These are phyloP conservation scores for Suillus variegatus DNA, from an alignment of 768 basidiomycete species.

Conservation along the genomic window DNA sequence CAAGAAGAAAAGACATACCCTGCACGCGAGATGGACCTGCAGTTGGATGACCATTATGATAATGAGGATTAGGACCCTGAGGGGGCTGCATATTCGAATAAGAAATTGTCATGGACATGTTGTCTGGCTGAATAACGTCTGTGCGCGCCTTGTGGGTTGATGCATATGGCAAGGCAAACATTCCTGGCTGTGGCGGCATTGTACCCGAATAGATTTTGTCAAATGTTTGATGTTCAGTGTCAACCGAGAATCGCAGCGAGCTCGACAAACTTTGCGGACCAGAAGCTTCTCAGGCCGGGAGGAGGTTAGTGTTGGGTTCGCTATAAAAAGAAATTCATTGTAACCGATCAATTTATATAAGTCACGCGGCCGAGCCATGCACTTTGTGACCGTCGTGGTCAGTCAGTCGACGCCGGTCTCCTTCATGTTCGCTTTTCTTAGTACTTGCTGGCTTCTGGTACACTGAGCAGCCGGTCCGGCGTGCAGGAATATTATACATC, in stretches of 20 bases:
- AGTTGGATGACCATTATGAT: constrained; percentile 40
- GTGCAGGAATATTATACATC: background rate
- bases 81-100: constrained; percentile 16
- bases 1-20: constrained; percentile 31
- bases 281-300: constrained; percentile 2
- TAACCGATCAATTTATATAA: constrained; percentile 8
- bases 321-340: constrained; percentile 21
- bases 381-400: no score
- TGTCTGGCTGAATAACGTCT: constrained; percentile 30
- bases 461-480: background rate
- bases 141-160: constrained; percentile 46
- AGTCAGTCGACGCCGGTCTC: no score
- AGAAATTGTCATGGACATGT: constrained; percentile 17
- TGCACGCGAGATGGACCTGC: constrained; percentile 47
- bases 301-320: constrained; percentile 16
- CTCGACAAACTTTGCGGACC: background rate
- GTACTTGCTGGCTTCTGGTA: background rate
- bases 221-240: background rate
- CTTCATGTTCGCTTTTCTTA: background rate
- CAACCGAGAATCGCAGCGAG: background rate
- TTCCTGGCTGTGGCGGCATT: constrained; percentile 73
- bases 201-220: background rate
- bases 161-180: constrained; percentile 63
- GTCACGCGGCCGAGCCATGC: background rate
- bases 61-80: constrained; percentile 23